Evolutionary conservation across 495 filamentous ascomycete species (phyloP), one percentile per base, ranked within the genome.

Genomic region (Rhizodiscina lignyota): DNA sequence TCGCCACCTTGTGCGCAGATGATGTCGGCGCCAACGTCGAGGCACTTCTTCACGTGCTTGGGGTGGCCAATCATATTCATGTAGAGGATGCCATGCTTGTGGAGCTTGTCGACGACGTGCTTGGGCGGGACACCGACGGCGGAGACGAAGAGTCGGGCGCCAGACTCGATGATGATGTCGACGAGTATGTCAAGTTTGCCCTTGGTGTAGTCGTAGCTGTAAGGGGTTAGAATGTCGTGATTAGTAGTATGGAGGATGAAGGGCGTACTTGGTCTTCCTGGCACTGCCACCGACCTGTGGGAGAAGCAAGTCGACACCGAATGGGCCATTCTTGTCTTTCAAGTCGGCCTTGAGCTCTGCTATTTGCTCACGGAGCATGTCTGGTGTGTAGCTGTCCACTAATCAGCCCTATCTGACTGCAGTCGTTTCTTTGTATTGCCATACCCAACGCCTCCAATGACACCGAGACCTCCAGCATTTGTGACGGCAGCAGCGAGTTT

Each of bases 61-160:
- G 91, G 91, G 70, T 96, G 89, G 38, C 87, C 89, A 55, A 97
- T 91, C 89, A 97, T 97, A 74, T 97, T 97, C 89, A 97, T 97
- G 72, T 87, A 93, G 36, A 92, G 67, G 41, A 97, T 68, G 36
- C 86, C 86, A 50, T 71, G 64, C 43, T 72, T 69, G 70, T 97
- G 89, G 22, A 97, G 74, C 43, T 66, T 74, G 32, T 96, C 82
- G 41, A 97, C 89, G 40, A 94, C 76, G 39, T 69, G 59, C 53
- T 80, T 79, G 36, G 91, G 87, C 18, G 89, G 84, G 4, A 97
- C 79, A 56, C 89, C 89, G 55, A 97, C 82, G 52, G 89, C 89
- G 44, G 80, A 92, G 50, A 97, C 91, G 61, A 97, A 97, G 37
- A 96, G 72, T 61, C 76, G 82, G 38, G 85, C 81, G 36, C 82